A percentile compares a stretch with the other conserved stretches of the same genome.
Conservation (phyloP, 805 yeast species). For the Phaffomyces antillensis region DNA sequence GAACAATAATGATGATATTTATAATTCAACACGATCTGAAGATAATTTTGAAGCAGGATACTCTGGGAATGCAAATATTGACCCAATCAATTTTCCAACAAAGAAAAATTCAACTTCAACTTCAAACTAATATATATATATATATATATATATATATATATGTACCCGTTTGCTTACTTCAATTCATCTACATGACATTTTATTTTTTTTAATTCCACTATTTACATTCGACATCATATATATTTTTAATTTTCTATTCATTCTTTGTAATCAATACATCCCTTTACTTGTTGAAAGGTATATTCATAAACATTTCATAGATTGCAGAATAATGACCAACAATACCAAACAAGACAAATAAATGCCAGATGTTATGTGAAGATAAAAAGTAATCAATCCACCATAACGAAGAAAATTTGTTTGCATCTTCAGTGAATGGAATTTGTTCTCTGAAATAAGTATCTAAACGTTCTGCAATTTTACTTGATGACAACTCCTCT, state of each 20-base stretch:
- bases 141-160: not conserved
- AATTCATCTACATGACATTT: no score
- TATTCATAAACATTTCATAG: slow-evolving; percentile 55
- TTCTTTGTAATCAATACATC: no score
- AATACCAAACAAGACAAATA: slow-evolving; percentile 85
- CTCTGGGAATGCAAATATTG: slow-evolving; percentile 15
- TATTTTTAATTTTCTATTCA: no score
- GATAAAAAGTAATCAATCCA: slow-evolving; percentile 74
- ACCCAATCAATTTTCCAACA: slow-evolving; percentile 12
- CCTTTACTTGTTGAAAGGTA: slow-evolving; percentile 13
- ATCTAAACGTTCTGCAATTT: slow-evolving; percentile 25
- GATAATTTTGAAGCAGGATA: slow-evolving; percentile 19
- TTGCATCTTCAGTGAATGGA: slow-evolving; percentile 23
- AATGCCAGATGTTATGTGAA: slow-evolving; percentile 93
- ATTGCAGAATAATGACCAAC: slow-evolving; percentile 81
- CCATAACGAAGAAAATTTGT: slow-evolving; percentile 54
- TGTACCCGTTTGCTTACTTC: not conserved
- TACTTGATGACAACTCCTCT: slow-evolving; percentile 23
- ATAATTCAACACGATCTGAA: not conserved
- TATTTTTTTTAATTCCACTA: no score
- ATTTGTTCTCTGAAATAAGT: slow-evolving; percentile 38
- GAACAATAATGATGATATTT: not conserved
- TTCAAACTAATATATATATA: not conserved
- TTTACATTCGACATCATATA: no score
- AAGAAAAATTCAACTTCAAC: not conserved